Evolutionary conservation across 306 rosid species (phyloP), one percentile per base, ranked within the genome.

Genomic region (Lablab purpureus): DNA sequence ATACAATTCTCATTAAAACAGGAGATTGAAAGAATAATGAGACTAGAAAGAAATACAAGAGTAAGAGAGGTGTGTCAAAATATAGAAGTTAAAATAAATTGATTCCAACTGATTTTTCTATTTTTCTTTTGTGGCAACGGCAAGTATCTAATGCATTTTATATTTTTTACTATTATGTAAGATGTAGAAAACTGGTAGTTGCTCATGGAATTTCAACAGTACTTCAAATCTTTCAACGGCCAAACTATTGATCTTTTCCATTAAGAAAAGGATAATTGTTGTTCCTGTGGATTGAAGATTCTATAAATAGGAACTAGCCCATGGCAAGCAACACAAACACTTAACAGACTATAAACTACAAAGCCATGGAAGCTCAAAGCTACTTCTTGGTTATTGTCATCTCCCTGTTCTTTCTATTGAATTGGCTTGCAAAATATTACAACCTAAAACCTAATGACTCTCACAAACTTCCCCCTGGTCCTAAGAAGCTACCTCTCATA

Each of bases 401-500:
- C 0, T 65, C 11, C 37, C 2, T 76, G 10, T 30, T 76, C 3
- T 19, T 21, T 7, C 17, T 63, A 1, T 63, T 34, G 37, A 60
- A 30, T 76, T 76, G 72, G 80, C 19, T 52, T 52, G 59, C 59
- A 52, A 52, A 52, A 52, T 19, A 7, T 64, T 64, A 19, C 27
- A 76, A 76, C 36, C 17, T 9, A 32, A 76, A 36, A 19, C 19
- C 52, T 34, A 76, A 49, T 8, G 23, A 7, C 13, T 2, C 49
- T 10, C 28, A 36, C 12, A 50, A 41, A 40, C 64, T 41, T 5
- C 81, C 64, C n/a, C 81, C 81, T 0, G 75, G 75, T n/a, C 81
- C 75, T 40, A 54, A 11, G 10, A 77, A 67, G 67, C 46, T 77
- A 52, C 81, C 81, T n/a, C 0, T 77, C 75, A 77, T 77, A 15